Base-by-base conservation (phyloP, 2,329 filamentous ascomycete genomes). In the Lasiodiplodia theobromae region DNA sequence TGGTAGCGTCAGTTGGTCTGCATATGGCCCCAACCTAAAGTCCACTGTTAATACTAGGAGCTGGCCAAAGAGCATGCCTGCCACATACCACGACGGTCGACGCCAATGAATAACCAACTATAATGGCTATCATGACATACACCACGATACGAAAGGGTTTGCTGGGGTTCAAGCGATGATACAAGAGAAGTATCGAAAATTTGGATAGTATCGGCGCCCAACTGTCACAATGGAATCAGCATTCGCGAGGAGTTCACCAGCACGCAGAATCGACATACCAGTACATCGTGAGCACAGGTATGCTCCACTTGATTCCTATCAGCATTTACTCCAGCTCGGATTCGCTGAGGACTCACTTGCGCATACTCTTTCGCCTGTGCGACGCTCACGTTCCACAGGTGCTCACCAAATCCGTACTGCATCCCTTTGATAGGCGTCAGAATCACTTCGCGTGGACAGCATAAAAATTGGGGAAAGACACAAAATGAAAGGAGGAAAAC, bases 151-250 rank as follows among this genome's bases (percentile, higher is more conserved):
- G 58, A 18, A 63, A 63, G n/a, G 44, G 23, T 34, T 49, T 63
- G 28, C 18, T 63, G 18, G 58, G 58, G 8, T 49, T 63, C 25
- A 63, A n/a, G 10, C 25, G 58, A 18, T 63, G 58, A 23, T 63
- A 63, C 10, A 63, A 23, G 7, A 63, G 18, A 18, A 63, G 44
- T n/a, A 63, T 34, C 23, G 58, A 63, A 31, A 63, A 51, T 23
- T 63, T 63, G 14, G 40, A 63, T 8, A 63, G 58, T 18, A 63
- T 63, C 12, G 58, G 58, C 18, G 58, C 58, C 58, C 58, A 63
- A 18, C 58, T 63, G 8, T 7, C 16, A 28, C 12, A 28, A 31
- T 18, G 23, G 14, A 14, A 28, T 63, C 40, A 63, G 38, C 18
- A 16, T 2, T 34, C 31, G 23, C 49, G n/a, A n/a, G 49, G 4